Percentiles rank a stretch among this genome's conserved stretches.
Evolutionary conservation across 257 asterid genomes (phyloP).

Genomic region (Solanum chilense): DNA sequence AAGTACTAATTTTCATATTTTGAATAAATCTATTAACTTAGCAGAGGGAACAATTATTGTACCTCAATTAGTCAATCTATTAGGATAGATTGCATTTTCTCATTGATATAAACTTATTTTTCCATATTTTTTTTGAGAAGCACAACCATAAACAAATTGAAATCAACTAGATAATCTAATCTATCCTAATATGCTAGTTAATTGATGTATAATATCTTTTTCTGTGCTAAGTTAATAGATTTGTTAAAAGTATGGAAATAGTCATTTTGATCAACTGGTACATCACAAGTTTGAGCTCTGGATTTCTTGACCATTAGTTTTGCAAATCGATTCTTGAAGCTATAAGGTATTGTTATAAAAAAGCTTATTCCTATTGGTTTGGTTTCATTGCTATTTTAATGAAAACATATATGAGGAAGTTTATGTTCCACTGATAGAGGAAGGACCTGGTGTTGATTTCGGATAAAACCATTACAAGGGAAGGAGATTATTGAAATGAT

Average conservation of each 20-base stretch:
- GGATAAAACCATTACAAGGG: constrained; percentile 68
- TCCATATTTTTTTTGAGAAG: not conserved
- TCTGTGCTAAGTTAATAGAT: not conserved
- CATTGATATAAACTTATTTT: constrained; percentile 64
- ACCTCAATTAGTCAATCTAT: constrained; percentile 32
- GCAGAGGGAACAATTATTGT: not conserved
- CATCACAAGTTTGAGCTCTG: constrained; percentile 86
- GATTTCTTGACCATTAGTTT: constrained; percentile 64
- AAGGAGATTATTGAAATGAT: constrained; percentile 82
- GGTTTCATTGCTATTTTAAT: constrained; percentile 75
- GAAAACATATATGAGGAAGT: constrained; percentile 74
- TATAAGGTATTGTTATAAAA: constrained; percentile 60
- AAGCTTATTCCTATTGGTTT: constrained; percentile 79
- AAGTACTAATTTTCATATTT: not conserved
- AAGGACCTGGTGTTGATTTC: constrained; percentile 69
- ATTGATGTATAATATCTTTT: constrained; percentile 37
- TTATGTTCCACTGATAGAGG: constrained; percentile 68
- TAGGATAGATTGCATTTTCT: constrained; percentile 59
- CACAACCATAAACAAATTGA: constrained; percentile 33
- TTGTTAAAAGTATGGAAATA: not conserved
- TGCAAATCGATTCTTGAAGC: constrained; percentile 62
- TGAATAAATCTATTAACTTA: not conserved
- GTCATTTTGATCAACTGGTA: constrained; percentile 29
- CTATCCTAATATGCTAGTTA: constrained; percentile 84
- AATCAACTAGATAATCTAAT: constrained; percentile 72